Percentiles rank a stretch among this genome's conserved stretches.
Conservation (phyloP, 208 protist genomes). For the Trypanosoma scelopori region DNA sequence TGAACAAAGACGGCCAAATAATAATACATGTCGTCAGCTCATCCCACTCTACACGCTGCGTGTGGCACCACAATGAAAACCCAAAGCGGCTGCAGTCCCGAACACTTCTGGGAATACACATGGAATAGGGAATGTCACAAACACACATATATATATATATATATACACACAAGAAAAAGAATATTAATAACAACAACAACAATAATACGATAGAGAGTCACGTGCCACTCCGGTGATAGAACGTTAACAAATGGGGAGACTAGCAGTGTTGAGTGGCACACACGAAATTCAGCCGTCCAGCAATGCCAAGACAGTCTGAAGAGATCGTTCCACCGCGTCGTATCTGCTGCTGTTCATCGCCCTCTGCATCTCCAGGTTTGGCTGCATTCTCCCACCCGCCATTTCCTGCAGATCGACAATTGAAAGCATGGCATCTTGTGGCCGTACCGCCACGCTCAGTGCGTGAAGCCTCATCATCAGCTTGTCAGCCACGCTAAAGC, state of each 20-base stretch:
- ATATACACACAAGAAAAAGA: constrained; percentile 16
- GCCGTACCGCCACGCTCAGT: constrained; percentile 1
- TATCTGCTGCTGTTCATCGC: not conserved
- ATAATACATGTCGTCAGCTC: no score
- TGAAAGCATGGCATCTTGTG: constrained; percentile 1
- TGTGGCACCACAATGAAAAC: not conserved
- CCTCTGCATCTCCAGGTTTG: not conserved
- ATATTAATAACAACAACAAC: constrained; percentile 5
- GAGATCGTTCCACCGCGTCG: not conserved
- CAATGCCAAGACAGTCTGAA: not conserved
- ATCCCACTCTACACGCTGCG: no score
- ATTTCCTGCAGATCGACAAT: not conserved
- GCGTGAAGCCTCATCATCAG: constrained; percentile 7
- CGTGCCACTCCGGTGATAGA: no score
- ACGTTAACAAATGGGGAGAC: constrained; percentile 19
- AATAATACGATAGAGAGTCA: constrained; percentile 8
- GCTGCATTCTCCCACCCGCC: not conserved
- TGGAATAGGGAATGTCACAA: constrained; percentile 21
- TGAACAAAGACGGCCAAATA: not conserved
- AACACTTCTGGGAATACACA: not conserved
- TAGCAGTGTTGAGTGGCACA: not conserved
- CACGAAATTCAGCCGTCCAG: not conserved
- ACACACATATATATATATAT: not conserved
- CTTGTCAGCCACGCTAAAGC: not conserved
- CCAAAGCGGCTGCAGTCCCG: not conserved